phyloP scores from a whole-genome alignment of 805 yeast species.

The Candida bentonensis region DNA sequence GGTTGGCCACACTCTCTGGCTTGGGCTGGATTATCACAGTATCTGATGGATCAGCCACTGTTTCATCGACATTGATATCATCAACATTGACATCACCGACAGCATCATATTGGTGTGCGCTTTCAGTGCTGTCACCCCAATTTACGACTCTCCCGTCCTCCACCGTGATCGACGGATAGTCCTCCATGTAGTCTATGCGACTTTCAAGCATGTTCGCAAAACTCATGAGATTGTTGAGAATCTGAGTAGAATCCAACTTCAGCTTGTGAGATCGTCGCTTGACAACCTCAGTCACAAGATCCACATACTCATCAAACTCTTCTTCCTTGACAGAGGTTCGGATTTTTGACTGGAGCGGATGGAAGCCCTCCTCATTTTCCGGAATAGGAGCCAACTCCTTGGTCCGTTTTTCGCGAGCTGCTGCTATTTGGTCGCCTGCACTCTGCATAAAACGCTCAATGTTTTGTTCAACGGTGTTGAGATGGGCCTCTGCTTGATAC shows the following conservation, averaged over 20 bases:
- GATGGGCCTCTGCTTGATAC: neutral
- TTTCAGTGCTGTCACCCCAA: too few relatives aligned
- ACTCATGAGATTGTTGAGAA: neutral
- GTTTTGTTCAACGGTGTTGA: neutral
- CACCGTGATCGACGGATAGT: neutral
- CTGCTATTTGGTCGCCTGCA: neutral
- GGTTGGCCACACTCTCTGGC: too few relatives aligned
- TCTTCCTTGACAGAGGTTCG: neutral
- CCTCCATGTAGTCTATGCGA: neutral
- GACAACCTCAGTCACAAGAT: constrained; percentile 2
- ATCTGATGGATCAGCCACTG: too few relatives aligned
- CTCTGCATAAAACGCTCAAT: neutral
- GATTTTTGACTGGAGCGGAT: neutral
- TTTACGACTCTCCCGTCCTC: neutral
- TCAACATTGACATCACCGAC: too few relatives aligned
- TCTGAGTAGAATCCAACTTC: neutral
- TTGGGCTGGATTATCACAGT: too few relatives aligned
- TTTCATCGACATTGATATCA: too few relatives aligned
- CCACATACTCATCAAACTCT: neutral
- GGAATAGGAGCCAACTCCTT: neutral
- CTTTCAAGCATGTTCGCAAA: neutral
- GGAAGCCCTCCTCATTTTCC: neutral
- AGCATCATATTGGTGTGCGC: too few relatives aligned
- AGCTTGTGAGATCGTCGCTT: constrained; percentile 2
- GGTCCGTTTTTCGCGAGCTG: neutral